Evolutionary conservation across 129 eudicot species (phyloP).

Genomic region (Artemisia tridentata): DNA sequence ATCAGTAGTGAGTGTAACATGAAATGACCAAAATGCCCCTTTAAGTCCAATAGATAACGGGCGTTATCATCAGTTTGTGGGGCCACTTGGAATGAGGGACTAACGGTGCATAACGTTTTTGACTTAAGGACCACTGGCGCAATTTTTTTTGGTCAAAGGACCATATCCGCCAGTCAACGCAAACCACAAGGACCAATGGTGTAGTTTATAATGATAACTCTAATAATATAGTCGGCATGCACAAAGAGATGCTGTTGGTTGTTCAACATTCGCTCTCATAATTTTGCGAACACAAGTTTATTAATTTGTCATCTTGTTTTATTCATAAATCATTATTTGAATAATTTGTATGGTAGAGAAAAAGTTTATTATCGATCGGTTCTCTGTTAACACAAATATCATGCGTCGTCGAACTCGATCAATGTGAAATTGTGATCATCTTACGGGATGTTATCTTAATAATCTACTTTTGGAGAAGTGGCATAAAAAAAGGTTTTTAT

Average conservation of each 20-base stretch:
- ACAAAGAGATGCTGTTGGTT: slow-evolving; percentile 13
- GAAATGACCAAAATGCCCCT: no score
- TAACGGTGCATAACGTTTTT: no score
- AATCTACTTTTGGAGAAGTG: neutral
- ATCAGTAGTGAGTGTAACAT: no score
- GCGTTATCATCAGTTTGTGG: no score
- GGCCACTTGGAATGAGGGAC: no score
- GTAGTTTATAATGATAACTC: neutral
- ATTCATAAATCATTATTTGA: neutral
- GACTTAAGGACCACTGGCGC: no score
- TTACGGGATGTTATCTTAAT: neutral
- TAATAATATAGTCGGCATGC: slow-evolving; percentile 14
- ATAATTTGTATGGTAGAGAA: neutral
- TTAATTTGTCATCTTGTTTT: slow-evolving; percentile 20
- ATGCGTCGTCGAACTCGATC: neutral
- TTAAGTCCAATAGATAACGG: no score
- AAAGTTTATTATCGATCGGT: neutral
- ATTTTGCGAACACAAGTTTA: neutral
- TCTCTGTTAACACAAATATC: neutral
- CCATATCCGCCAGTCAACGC: no score
- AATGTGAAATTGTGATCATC: no score
- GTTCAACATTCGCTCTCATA: slow-evolving; percentile 28
- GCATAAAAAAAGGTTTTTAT: neutral
- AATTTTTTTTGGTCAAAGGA: no score
- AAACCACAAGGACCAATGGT: no score